phyloP scores from a whole-genome alignment of 805 yeast genomes.

The Nematodospora valgi region DNA sequence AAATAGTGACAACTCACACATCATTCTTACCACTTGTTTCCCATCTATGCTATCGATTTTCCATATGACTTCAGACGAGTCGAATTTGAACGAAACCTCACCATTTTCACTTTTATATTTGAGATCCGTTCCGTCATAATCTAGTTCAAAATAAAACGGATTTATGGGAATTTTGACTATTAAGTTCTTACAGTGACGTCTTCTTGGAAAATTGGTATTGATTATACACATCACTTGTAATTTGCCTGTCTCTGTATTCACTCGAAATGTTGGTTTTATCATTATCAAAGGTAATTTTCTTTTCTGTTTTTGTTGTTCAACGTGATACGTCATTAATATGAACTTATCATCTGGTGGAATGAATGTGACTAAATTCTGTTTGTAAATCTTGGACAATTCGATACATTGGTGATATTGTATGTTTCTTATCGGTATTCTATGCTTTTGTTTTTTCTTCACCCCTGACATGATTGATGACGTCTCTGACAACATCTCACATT shows the following conservation, averaged over 20 bases:
- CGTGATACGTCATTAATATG: constrained; percentile 35
- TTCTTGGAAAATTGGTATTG: constrained; percentile 31
- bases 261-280: constrained; percentile 35
- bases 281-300: constrained; percentile 42
- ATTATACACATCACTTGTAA: constrained; percentile 35
- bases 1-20: constrained; percentile 44
- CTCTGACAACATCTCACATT: neutral
- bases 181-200: constrained; percentile 30
- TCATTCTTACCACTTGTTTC: constrained; percentile 49
- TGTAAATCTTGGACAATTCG: constrained; percentile 65
- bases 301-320: constrained; percentile 38
- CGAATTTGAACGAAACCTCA: constrained; percentile 66
- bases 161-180: constrained; percentile 31
- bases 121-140: constrained; percentile 26
- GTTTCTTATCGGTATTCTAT: constrained; percentile 31
- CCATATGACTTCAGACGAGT: constrained; percentile 71
- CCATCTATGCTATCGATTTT: constrained; percentile 66
- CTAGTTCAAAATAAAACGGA: constrained; percentile 28
- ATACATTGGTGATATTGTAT: constrained; percentile 64
- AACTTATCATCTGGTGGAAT: constrained; percentile 75
- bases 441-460: constrained; percentile 4
- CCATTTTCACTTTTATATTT: constrained; percentile 74
- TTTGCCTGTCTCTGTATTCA: constrained; percentile 17
- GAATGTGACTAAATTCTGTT: constrained; percentile 65
- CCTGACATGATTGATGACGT: constrained; percentile 1